Base-by-base conservation (phyloP, 202 grass and related monocot genomes). In the Eragrostis tef region DNA sequence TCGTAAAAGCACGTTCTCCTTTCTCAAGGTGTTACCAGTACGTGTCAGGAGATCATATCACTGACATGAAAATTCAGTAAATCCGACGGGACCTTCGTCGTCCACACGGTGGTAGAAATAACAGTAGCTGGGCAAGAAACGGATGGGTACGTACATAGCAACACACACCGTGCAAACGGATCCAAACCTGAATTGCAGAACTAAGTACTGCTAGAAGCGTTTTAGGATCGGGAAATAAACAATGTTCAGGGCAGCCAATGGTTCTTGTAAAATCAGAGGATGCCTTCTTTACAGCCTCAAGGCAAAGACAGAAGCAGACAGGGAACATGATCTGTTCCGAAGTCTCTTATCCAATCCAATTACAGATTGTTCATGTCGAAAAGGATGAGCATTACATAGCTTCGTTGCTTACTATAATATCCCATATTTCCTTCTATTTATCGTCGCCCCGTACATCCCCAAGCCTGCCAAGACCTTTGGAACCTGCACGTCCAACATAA, bases 391-490 rank as follows among this genome's bases (percentile, higher is more conserved):
- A 64, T 47, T 85, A 63, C 79, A 89, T 78, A 74, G 67, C 51
- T 54, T 51, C 42, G 67, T 74, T 70, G 29, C 61, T 53, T 57
- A 85, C 21, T 58, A 64, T 49, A 86, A 64, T 49, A 86, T 73
- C 31, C 24, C 51, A 74, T 59, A 74, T 42, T 53, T 74, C 44
- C 70, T 61, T 78, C 24, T 85, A 78, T 52, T 49, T 73, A 69
- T 67, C 59, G 45, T 39, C 69, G 24, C 22, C 78, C 67, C 14
- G 7, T 64, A 29, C 43, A 63, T n/a, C 11, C 44, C 74, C 74
- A 74, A 75, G 74, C 45, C 62, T 61, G 52, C 74, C 84, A 86
- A 75, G 61, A 75, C 61, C 74, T 83, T 83, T 54, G 62, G 74
- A 79, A 80, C 84, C 84, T 86, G 84, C 60, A 69, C 15, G 70